Percentiles rank a stretch among this genome's conserved stretches.
Evolutionary conservation across 192 early-diverging fungal genomes (phyloP).

Genomic region (Coemansia reversa): DNA sequence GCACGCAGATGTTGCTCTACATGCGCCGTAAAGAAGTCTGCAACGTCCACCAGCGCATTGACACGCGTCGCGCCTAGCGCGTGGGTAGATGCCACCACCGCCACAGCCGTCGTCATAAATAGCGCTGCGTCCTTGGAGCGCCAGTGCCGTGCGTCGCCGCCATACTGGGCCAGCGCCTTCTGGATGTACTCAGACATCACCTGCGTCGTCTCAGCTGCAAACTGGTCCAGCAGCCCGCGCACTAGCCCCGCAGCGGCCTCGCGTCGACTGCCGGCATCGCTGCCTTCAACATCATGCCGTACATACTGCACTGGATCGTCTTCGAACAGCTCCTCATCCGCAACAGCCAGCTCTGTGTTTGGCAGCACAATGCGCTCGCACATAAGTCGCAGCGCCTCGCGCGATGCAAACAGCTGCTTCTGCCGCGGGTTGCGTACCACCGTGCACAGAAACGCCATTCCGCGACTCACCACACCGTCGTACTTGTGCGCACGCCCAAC

Average conservation of each 20-base stretch:
- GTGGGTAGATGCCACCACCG: conserved; percentile 73
- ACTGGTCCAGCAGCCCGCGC: conserved; percentile 86
- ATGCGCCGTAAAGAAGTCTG: conserved; percentile 80
- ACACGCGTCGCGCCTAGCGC: conserved; percentile 81
- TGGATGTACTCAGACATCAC: conserved; percentile 79
- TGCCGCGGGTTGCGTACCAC: conserved; percentile 78
- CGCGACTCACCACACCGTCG: conserved; percentile 85
- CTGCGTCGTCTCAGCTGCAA: conserved; percentile 77
- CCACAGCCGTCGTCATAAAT: conserved; percentile 86
- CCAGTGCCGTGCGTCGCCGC: conserved; percentile 75
- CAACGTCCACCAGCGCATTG: conserved; percentile 79
- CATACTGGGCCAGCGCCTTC: conserved; percentile 70
- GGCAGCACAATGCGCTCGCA: conserved; percentile 91
- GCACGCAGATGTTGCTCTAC: conserved; percentile 82
- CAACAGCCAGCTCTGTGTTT: conserved; percentile 82
- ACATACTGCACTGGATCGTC: conserved; percentile 97
- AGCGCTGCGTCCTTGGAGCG: conserved; percentile 95
- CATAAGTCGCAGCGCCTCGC: conserved; percentile 72
- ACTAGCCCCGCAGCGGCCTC: conserved; percentile 90
- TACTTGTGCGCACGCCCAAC: conserved; percentile 71
- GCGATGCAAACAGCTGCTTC: conserved; percentile 68
- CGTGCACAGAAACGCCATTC: conserved; percentile 85
- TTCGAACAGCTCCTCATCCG: conserved; percentile 94
- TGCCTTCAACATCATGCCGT: conserved; percentile 87
- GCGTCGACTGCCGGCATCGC: conserved; percentile 89